Base-by-base conservation (phyloP, 805 yeast species). In the Saccharomycopsis sp. region DNA sequence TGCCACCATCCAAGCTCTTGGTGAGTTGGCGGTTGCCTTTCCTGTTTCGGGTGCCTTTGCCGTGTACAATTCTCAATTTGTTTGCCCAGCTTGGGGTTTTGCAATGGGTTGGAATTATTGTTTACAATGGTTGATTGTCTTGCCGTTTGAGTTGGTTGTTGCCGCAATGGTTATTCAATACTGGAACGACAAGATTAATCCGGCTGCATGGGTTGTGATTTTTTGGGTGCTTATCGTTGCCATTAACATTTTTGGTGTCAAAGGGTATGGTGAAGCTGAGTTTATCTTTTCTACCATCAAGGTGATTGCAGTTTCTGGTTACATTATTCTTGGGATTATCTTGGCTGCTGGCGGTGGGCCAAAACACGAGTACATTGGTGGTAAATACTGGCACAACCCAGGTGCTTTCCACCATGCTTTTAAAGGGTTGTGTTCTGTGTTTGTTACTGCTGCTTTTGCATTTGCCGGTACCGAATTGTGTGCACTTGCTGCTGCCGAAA, bases 401-500 rank as follows among this genome's bases (percentile, higher is more conserved):
- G 65, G 64, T 12, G 53, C 62, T 6, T 61, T 61, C 42, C 56
- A 62, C 33, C 62, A 70, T 48, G 74, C 71, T 16, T 69, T 73
- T 53, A 73, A 73, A 49, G 78, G 78, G 52, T 64, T 73, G 27
- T 65, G 68, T 41, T 60, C 69, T 18, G 69, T 70, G 25, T 66
- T 75, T 43, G 70, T 75, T 26, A 68, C 81, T 29, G 86, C 89
- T 12, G 85, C 88, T 0, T 83, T 80, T 57, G 71, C 85, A 8
- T 83, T 75, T 54, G 74, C 81, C 30, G 89, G 89, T 45, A 71
- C 84, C 13, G 92, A 82, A 59, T 64, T 82, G 50, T 72, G 73
- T 30, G 84, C 86, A 38, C 65, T 82, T 30, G 81, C 87, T 8
- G 82, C 88, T 23, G 88, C 88, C 6, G 94, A 83, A 58, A 68